These are phyloP conservation scores for Artemisia tridentata DNA, from an alignment of 129 eudicot species.

Conservation along the genomic window DNA sequence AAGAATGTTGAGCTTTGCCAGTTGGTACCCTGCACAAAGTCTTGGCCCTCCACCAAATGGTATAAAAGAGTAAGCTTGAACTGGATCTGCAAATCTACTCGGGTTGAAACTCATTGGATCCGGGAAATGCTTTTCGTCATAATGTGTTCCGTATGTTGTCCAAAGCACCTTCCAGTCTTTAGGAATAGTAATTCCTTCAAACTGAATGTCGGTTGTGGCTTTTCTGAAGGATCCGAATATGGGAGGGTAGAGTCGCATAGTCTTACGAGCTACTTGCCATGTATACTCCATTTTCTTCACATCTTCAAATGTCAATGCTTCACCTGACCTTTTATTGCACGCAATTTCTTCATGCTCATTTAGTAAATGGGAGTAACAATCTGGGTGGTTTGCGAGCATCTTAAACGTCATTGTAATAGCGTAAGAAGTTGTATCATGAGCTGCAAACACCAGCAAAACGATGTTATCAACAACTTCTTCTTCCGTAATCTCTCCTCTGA, in stretches of 20 bases:
- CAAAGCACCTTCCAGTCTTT: conserved; percentile 45
- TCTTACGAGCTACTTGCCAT: conserved; percentile 80
- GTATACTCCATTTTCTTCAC: conserved; percentile 38
- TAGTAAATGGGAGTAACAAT: too few relatives aligned
- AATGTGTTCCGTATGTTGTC: conserved; percentile 38
- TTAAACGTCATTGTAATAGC: too few relatives aligned
- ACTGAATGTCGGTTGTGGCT: conserved; percentile 53
- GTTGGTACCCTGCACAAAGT: conserved; percentile 31
- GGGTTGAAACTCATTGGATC: conserved; percentile 34
- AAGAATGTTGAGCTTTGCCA: conserved; percentile 22
- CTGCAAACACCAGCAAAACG: too few relatives aligned
- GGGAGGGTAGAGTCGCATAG: conserved; percentile 76
- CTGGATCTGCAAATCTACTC: conserved; percentile 27
- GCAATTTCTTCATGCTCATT: too few relatives aligned
- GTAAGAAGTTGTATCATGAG: too few relatives aligned
- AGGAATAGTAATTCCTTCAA: conserved; percentile 30
- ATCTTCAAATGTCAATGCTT: conserved; percentile 19
- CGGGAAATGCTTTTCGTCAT: conserved; percentile 32
- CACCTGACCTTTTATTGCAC: background rate
- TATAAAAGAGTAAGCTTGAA: conserved; percentile 32
- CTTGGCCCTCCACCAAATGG: conserved; percentile 43
- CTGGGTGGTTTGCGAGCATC: too few relatives aligned
- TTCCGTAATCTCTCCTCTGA: too few relatives aligned
- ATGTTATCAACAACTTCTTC: too few relatives aligned
- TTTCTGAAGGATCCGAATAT: conserved; percentile 77